Conservation (phyloP, 2,329 filamentous ascomycete genomes). For the Colletotrichum magnum region DNA sequence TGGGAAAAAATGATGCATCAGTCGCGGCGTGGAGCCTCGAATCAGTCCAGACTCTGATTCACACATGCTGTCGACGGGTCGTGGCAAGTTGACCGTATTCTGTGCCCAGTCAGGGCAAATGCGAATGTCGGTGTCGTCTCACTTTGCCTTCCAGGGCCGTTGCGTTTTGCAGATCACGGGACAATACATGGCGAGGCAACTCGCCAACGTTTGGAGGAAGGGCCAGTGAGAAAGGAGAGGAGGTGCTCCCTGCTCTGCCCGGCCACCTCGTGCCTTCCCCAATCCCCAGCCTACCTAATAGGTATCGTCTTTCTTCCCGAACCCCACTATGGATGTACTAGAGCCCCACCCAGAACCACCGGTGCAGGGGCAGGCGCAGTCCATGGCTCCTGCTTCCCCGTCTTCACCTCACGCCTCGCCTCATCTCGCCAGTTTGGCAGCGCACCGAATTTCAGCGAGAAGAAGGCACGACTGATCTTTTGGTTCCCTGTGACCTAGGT, state of each 20-base stretch:
- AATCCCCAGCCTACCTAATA: neutral
- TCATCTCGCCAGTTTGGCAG: neutral
- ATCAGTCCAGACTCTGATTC: neutral
- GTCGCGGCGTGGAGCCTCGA: neutral
- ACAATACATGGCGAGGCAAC: slow-evolving; percentile 16
- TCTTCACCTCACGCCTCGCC: slow-evolving; percentile 5
- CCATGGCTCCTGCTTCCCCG: slow-evolving; percentile 27
- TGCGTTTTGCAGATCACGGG: slow-evolving; percentile 9
- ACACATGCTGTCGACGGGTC: neutral
- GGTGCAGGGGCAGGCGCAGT: neutral
- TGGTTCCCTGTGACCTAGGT: too few relatives aligned
- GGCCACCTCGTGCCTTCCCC: neutral
- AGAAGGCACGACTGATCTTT: too few relatives aligned
- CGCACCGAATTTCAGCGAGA: too few relatives aligned
- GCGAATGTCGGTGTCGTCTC: slow-evolving; percentile 14
- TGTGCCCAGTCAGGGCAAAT: slow-evolving; percentile 4
- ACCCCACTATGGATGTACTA: too few relatives aligned
- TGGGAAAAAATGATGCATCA: slow-evolving; percentile 1
- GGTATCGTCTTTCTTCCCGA: neutral
- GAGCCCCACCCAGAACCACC: neutral
- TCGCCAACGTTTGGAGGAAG: neutral
- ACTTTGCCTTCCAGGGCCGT: neutral
- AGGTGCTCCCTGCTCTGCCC: neutral
- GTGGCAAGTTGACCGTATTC: neutral
- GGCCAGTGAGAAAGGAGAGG: neutral